A percentile compares a stretch with the other conserved stretches of the same genome.
Evolutionary conservation across 331 rosid genomes (phyloP).

Genomic region (Acacia pycnantha): DNA sequence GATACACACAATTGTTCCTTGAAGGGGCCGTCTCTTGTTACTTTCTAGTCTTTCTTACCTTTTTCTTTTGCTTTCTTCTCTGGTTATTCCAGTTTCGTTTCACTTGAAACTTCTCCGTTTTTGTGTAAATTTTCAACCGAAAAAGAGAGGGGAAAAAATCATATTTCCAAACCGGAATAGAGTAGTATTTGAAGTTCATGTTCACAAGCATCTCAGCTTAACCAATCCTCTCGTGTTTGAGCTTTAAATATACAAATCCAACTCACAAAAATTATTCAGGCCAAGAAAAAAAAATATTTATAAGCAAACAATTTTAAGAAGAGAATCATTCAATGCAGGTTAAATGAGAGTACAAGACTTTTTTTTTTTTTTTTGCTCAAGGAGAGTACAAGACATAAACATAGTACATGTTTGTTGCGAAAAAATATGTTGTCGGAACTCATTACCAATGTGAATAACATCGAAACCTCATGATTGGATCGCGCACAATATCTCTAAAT

Average conservation of each 20-base stretch:
- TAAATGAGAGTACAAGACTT: background rate
- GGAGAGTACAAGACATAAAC: background rate
- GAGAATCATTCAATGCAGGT: background rate
- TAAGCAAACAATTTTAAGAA: background rate
- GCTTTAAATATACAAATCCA: no score
- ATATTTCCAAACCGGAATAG: no score
- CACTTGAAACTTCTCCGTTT: background rate
- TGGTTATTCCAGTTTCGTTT: background rate
- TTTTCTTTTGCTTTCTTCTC: background rate
- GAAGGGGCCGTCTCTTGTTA: slow-evolving; percentile 7
- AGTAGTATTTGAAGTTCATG: no score
- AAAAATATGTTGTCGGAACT: background rate
- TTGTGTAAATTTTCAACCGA: background rate
- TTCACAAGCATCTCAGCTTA: no score
- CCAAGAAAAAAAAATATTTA: background rate
- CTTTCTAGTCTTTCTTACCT: background rate
- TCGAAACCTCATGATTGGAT: background rate
- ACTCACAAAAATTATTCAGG: no score
- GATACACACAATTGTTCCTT: background rate
- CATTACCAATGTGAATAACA: background rate
- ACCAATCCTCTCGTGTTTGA: no score
- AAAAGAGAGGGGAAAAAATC: no score
- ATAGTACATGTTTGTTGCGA: background rate
- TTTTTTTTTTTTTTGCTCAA: no score
- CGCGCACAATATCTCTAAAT: no score